phyloP scores from a whole-genome alignment of 129 eudicot genomes.

The Chrysanthemum seticuspe region DNA sequence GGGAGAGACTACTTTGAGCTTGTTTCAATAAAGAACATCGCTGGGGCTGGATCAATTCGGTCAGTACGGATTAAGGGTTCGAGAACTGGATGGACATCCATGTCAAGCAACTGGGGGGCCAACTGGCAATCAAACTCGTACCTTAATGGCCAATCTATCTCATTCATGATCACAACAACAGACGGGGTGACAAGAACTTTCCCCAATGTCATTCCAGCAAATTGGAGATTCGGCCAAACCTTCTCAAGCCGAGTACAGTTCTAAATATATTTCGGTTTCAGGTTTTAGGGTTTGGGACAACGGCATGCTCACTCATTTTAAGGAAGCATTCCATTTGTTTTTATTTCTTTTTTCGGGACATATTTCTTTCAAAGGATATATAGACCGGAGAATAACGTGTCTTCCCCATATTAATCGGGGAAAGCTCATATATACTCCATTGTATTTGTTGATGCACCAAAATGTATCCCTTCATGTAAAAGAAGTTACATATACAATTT shows the following conservation, averaged over 20 bases:
- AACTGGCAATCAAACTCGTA: constrained; percentile 75
- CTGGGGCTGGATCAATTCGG: constrained; percentile 60
- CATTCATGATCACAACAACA: constrained; percentile 66
- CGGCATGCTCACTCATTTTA: constrained; percentile 44
- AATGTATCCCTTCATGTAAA: not conserved
- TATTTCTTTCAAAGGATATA: not conserved
- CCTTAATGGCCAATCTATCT: constrained; percentile 63
- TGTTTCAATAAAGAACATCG: constrained; percentile 61
- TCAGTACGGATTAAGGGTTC: constrained; percentile 69
- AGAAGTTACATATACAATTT: not conserved
- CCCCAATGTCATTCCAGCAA: constrained; percentile 47
- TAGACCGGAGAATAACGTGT: not conserved
- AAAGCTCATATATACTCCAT: not conserved
- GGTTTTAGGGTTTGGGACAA: constrained; percentile 1
- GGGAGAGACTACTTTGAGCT: constrained; percentile 82
- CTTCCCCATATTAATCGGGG: not conserved
- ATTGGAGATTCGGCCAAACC: constrained; percentile 71
- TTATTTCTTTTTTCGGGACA: not conserved
- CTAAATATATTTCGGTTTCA: constrained; percentile 15
- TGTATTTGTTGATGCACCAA: constrained; percentile 3
- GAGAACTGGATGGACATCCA: constrained; percentile 53
- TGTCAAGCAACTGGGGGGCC: constrained; percentile 91
- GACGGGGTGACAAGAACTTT: constrained; percentile 64
- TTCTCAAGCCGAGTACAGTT: constrained; percentile 50
- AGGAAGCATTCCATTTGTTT: constrained; percentile 50